Percentiles rank a stretch among this genome's conserved stretches.
Evolutionary conservation across 2,329 filamentous ascomycete species (phyloP).

Genomic region (Myriangium duriaei): DNA sequence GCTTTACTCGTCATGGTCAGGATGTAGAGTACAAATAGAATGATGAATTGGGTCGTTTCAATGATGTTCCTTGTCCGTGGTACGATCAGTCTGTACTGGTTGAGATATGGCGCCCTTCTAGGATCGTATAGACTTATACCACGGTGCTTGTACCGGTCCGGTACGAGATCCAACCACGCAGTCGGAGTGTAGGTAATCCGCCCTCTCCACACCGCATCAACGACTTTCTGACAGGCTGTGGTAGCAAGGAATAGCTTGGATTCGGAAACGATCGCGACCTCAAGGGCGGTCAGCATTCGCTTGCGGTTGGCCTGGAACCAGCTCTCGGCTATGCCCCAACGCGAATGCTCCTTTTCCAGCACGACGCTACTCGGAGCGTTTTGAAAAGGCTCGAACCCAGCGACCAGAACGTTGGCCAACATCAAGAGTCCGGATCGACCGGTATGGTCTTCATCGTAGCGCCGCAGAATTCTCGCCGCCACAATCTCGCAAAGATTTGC

Average conservation of each 20-base stretch:
- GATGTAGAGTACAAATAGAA: slow-evolving; percentile 57
- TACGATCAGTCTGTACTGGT: slow-evolving; percentile 76
- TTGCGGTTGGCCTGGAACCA: slow-evolving; percentile 35
- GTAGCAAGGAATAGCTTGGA: slow-evolving; percentile 67
- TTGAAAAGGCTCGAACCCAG: slow-evolving; percentile 76
- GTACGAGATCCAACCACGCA: slow-evolving; percentile 69
- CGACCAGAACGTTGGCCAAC: slow-evolving; percentile 67
- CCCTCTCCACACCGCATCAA: slow-evolving; percentile 71
- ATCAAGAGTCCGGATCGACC: slow-evolving; percentile 58
- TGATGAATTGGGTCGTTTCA: slow-evolving; percentile 60
- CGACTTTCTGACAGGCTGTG: slow-evolving; percentile 68
- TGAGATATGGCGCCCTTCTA: slow-evolving; percentile 59
- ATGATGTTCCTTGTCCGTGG: slow-evolving; percentile 65
- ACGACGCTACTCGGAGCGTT: slow-evolving; percentile 59
- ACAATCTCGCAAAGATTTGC: slow-evolving; percentile 70
- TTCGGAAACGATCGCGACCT: slow-evolving; percentile 72
- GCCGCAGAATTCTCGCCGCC: slow-evolving; percentile 62
- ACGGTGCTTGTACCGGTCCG: slow-evolving; percentile 74
- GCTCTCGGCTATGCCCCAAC: slow-evolving; percentile 31
- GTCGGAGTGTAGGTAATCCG: slow-evolving; percentile 72
- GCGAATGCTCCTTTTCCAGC: slow-evolving; percentile 39
- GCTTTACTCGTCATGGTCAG: slow-evolving; percentile 59
- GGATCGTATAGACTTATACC: slow-evolving; percentile 74
- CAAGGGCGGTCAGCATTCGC: slow-evolving; percentile 60
- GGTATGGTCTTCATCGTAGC: slow-evolving; percentile 65